A percentile compares a stretch with the other conserved stretches of the same genome.
phyloP scores from a whole-genome alignment of 2,329 filamentous ascomycete species.

The Amauroascus verrucosus region DNA sequence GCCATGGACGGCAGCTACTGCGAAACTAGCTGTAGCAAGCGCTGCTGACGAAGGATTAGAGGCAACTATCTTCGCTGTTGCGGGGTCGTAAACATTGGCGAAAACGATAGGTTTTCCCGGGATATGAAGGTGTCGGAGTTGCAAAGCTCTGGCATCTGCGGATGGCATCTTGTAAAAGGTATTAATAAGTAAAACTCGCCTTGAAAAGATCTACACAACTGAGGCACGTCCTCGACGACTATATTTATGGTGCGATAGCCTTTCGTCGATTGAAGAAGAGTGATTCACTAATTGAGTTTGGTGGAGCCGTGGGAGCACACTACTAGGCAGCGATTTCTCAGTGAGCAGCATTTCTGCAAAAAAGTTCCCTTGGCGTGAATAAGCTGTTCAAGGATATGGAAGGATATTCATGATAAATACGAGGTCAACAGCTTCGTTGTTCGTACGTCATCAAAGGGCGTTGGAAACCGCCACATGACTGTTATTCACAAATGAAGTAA shows the following conservation, averaged over 20 bases:
- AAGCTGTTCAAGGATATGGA: too few species aligned
- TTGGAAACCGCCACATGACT: not conserved
- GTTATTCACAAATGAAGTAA: too few species aligned
- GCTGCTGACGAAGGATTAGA: slow-evolving; percentile 29
- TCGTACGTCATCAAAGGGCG: not conserved
- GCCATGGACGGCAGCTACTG: slow-evolving; percentile 40
- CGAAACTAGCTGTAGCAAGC: slow-evolving; percentile 44
- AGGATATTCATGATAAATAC: slow-evolving; percentile 3
- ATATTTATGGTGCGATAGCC: too few species aligned
- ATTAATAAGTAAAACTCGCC: too few species aligned
- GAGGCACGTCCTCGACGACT: too few species aligned
- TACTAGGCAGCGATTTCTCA: not conserved
- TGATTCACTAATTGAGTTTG: not conserved
- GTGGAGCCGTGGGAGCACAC: not conserved
- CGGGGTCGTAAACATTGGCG: slow-evolving; percentile 46
- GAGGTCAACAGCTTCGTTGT: not conserved
- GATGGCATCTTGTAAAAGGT: slow-evolving; percentile 5
- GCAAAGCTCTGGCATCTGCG: slow-evolving; percentile 13
- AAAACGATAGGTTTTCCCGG: slow-evolving; percentile 45
- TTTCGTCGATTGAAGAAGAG: not conserved
- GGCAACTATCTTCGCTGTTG: slow-evolving; percentile 39
- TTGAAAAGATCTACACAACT: too few species aligned
- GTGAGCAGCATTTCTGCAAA: too few species aligned
- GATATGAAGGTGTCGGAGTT: slow-evolving; percentile 35
- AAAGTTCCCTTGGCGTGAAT: too few species aligned